A percentile compares a stretch with the other conserved stretches of the same genome.
phyloP scores from a whole-genome alignment of 805 yeast species.

The Spathaspora arborariae region DNA sequence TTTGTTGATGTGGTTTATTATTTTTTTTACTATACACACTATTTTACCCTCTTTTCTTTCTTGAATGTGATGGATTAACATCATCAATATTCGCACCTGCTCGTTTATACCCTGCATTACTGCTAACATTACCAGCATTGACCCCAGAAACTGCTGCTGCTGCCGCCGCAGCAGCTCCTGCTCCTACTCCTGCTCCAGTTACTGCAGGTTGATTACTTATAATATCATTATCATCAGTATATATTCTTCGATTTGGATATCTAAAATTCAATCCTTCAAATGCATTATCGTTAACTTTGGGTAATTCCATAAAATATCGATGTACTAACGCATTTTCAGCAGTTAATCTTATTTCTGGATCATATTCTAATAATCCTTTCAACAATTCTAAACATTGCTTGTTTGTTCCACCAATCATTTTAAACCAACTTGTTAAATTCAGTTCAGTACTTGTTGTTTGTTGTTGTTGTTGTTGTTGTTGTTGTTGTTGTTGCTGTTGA shows the following conservation, averaged over 20 bases:
- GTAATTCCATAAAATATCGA: conserved; percentile 70
- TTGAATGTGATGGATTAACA: conserved; percentile 4
- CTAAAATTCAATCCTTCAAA: conserved; percentile 70
- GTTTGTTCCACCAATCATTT: conserved; percentile 72
- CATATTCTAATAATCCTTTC: conserved; percentile 67
- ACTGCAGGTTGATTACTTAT: conserved; percentile 20
- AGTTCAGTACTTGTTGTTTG: too few relatives aligned
- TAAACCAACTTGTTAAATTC: conserved; percentile 81
- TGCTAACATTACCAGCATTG: not conserved
- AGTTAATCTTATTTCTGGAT: conserved; percentile 75
- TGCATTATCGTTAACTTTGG: conserved; percentile 68
- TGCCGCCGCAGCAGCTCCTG: conserved; percentile 2
- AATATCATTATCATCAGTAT: conserved; percentile 83
- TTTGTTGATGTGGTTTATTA: not conserved
- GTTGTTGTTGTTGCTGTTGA: conserved; percentile 54
- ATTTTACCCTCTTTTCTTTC: conserved; percentile 25
- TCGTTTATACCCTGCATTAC: not conserved
- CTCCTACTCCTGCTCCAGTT: conserved; percentile 3
- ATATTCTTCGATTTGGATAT: conserved; percentile 85
- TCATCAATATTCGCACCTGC: not conserved
- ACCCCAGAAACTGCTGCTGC: conserved; percentile 3
- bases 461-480: conserved; percentile 20
- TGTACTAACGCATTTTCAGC: conserved; percentile 76
- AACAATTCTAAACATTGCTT: conserved; percentile 65
- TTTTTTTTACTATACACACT: not conserved